A percentile compares a stretch with the other conserved stretches of the same genome.
These are phyloP conservation scores for Orbilia oligospora DNA, from an alignment of 2,329 filamentous ascomycete genomes.

Conservation along the genomic window DNA sequence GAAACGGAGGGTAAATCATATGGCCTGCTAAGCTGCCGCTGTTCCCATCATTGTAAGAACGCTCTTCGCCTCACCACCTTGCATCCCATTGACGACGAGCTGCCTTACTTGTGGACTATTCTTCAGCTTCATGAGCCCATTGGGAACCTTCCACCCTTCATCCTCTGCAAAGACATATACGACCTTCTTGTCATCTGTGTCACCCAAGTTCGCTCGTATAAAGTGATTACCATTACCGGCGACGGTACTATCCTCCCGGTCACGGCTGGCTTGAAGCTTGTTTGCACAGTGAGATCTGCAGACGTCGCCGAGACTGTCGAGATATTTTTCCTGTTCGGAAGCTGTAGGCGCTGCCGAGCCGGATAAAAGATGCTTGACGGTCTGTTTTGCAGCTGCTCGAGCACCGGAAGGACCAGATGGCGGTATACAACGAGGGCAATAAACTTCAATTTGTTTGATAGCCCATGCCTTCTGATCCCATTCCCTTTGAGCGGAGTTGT, in stretches of 20 bases:
- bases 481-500: slow-evolving; percentile 91
- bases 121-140: slow-evolving; percentile 74
- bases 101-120: slow-evolving; percentile 75
- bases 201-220: slow-evolving; percentile 75
- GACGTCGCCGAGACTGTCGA: slow-evolving; percentile 62
- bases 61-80: slow-evolving; percentile 71
- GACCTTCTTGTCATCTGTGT: slow-evolving; percentile 77
- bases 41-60: slow-evolving; percentile 67
- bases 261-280: slow-evolving; percentile 72
- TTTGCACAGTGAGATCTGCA: slow-evolving; percentile 66
- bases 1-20: neutral
- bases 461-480: slow-evolving; percentile 99
- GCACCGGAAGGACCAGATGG: slow-evolving; percentile 65
- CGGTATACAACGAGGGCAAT: slow-evolving; percentile 77
- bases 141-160: slow-evolving; percentile 78
- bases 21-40: slow-evolving; percentile 52
- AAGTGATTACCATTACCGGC: slow-evolving; percentile 70
- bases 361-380: slow-evolving; percentile 60
- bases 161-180: slow-evolving; percentile 76
- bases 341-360: slow-evolving; percentile 53
- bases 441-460: slow-evolving; percentile 91
- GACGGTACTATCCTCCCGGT: slow-evolving; percentile 56
- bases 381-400: slow-evolving; percentile 63
- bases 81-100: slow-evolving; percentile 74
- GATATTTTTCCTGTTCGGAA: slow-evolving; percentile 61